Conservation (phyloP, 495 filamentous ascomycete species). For the Penicillium nucicola region DNA sequence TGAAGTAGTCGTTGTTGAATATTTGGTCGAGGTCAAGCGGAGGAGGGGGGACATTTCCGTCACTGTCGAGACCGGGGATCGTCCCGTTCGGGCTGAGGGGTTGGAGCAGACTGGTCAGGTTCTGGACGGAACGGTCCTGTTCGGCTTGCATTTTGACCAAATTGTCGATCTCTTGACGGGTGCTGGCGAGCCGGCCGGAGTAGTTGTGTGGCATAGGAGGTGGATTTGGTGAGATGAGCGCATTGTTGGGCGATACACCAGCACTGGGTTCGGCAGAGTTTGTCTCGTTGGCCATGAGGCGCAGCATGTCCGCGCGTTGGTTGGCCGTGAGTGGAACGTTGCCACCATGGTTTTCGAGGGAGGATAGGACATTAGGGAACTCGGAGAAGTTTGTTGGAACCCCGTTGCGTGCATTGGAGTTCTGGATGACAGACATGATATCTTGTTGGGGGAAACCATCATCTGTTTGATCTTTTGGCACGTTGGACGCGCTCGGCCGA, state of each 20-base stretch:
- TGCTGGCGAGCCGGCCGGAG: conserved; percentile 52
- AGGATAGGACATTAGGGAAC: conserved; percentile 71
- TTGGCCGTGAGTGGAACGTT: conserved; percentile 69
- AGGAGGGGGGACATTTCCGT: conserved; percentile 36
- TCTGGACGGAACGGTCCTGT: conserved; percentile 67
- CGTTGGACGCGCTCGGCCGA: conserved; percentile 19
- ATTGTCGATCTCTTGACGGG: conserved; percentile 69
- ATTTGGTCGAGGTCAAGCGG: conserved; percentile 67
- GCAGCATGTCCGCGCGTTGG: conserved; percentile 76
- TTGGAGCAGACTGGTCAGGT: conserved; percentile 65
- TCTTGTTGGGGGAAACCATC: conserved; percentile 54
- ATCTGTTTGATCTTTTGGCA: conserved; percentile 16
- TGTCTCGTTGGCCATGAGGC: conserved; percentile 65
- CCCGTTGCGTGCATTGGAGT: conserved; percentile 64
- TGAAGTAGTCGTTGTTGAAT: conserved; percentile 64
- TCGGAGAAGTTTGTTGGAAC: conserved; percentile 53
- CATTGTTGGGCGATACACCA: conserved; percentile 38
- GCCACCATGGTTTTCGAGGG: conserved; percentile 61
- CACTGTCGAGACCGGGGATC: conserved; percentile 67
- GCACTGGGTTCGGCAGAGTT: conserved; percentile 26
- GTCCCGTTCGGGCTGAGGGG: conserved; percentile 75
- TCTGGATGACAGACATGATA: conserved; percentile 86
- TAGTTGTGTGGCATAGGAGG: conserved; percentile 57
- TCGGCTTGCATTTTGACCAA: conserved; percentile 69
- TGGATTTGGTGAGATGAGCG: conserved; percentile 58